These are phyloP conservation scores for Morella rubra DNA, from an alignment of 306 rosid species.

Conservation along the genomic window DNA sequence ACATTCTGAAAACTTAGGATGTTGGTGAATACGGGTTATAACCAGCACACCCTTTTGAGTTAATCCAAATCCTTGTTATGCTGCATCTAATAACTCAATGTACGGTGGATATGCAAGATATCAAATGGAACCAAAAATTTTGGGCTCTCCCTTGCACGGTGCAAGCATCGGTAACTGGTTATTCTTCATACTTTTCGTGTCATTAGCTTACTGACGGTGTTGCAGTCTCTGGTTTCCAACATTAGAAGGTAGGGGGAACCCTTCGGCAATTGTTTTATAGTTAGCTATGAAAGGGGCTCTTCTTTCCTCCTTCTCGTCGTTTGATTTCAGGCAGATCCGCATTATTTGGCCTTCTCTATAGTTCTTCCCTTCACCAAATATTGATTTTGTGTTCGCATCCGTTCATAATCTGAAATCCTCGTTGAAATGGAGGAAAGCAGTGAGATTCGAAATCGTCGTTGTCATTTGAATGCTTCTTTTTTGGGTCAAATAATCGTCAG, in stretches of 20 bases:
- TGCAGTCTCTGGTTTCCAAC: not conserved
- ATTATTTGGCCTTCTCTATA: not conserved
- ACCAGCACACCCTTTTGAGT: not conserved
- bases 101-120: slow-evolving; percentile 2
- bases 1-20: not conserved
- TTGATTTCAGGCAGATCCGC: not conserved
- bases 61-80: not conserved
- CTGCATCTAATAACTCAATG: not conserved
- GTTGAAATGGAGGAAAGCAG: not conserved
- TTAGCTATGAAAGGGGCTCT: not conserved
- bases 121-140: not conserved
- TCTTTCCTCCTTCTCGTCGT: not conserved
- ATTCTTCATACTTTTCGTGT: not conserved
- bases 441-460: not conserved
- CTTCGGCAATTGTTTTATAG: not conserved
- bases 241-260: not conserved
- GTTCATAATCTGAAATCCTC: too few relatives aligned
- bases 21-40: not conserved
- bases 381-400: too few relatives aligned
- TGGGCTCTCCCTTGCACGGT: not conserved
- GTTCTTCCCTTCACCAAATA: too few relatives aligned
- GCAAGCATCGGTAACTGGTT: not conserved
- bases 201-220: not conserved
- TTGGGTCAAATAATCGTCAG: too few relatives aligned
- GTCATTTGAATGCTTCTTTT: too few relatives aligned